phyloP scores from a whole-genome alignment of 106 monocot species.

The Apostasia shenzhenica region DNA sequence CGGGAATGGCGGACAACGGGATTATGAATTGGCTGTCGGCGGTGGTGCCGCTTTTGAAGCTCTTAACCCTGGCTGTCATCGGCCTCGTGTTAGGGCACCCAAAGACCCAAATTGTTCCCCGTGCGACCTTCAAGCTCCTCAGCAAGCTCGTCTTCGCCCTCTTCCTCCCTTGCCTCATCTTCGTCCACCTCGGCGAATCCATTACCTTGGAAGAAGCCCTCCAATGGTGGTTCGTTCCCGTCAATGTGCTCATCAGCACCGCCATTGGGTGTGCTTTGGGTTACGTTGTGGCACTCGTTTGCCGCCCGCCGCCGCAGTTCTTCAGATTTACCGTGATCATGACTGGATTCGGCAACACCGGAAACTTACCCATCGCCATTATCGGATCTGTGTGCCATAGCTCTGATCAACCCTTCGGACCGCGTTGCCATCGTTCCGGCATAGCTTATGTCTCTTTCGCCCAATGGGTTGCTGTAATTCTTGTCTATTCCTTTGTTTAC shows the following conservation, averaged over 20 bases:
- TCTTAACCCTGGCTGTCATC: conserved; percentile 64
- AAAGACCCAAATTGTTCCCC: conserved; percentile 50
- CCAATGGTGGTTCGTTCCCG: conserved; percentile 86
- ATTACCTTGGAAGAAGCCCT: conserved; percentile 42
- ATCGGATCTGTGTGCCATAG: conserved; percentile 84
- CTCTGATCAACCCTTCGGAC: conserved; percentile 66
- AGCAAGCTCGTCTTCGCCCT: conserved; percentile 94
- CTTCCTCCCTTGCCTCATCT: conserved; percentile 94
- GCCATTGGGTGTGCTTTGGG: conserved; percentile 65
- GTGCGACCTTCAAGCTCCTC: conserved; percentile 81
- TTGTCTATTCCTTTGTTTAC: conserved; percentile 85
- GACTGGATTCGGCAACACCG: conserved; percentile 96
- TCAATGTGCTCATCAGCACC: conserved; percentile 80
- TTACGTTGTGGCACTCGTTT: conserved; percentile 56
- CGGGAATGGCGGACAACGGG: background rate
- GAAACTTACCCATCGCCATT: conserved; percentile 85
- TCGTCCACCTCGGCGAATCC: conserved; percentile 79
- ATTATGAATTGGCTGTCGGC: conserved; percentile 28
- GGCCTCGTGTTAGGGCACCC: conserved; percentile 79
- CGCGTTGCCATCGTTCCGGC: conserved; percentile 46
- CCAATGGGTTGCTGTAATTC: conserved; percentile 94
- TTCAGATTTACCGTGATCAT: conserved; percentile 75
- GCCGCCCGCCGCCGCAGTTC: conserved; percentile 73
- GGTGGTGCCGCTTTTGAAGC: conserved; percentile 80
- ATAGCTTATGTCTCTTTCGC: conserved; percentile 85